Evolutionary conservation across 805 yeast genomes (phyloP).

Genomic region (Candida anglica): DNA sequence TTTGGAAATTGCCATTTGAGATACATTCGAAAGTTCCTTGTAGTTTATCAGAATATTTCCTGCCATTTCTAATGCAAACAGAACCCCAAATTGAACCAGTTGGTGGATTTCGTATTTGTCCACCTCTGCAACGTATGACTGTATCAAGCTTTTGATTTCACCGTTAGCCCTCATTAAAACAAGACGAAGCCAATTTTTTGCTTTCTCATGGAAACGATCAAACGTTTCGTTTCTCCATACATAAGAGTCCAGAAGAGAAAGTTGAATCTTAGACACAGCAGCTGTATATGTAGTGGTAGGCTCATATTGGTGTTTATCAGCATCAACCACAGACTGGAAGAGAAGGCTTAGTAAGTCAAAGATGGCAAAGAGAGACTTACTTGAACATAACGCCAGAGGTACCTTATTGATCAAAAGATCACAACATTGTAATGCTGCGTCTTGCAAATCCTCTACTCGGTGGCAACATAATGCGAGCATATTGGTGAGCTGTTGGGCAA

Average conservation of each 20-base stretch:
- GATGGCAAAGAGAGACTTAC: conserved; percentile 66
- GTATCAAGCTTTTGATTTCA: conserved; percentile 77
- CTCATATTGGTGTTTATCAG: conserved; percentile 77
- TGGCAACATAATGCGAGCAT: conserved; percentile 74
- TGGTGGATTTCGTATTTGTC: conserved; percentile 2
- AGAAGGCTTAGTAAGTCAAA: conserved; percentile 76
- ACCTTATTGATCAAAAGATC: conserved; percentile 59
- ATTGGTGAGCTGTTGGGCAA: conserved; percentile 64
- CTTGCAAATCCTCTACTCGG: conserved; percentile 69
- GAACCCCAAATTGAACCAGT: conserved; percentile 68
- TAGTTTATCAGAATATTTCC: conserved; percentile 66
- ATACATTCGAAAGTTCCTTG: conserved; percentile 54
- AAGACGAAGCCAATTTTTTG: conserved; percentile 63
- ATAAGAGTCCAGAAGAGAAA: conserved; percentile 70
- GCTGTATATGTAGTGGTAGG: conserved; percentile 68
- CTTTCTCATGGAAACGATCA: conserved; percentile 50
- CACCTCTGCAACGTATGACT: conserved; percentile 52
- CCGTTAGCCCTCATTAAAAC: conserved; percentile 57
- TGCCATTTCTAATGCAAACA: conserved; percentile 89
- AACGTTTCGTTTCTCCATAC: conserved; percentile 72
- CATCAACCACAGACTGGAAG: conserved; percentile 78
- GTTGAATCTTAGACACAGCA: conserved; percentile 40
- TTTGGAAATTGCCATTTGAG: conserved; percentile 29
- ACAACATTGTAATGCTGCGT: conserved; percentile 74
- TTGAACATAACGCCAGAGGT: conserved; percentile 80